phyloP scores from a whole-genome alignment of 257 asterid genomes.

The Solanum tacnaense region DNA sequence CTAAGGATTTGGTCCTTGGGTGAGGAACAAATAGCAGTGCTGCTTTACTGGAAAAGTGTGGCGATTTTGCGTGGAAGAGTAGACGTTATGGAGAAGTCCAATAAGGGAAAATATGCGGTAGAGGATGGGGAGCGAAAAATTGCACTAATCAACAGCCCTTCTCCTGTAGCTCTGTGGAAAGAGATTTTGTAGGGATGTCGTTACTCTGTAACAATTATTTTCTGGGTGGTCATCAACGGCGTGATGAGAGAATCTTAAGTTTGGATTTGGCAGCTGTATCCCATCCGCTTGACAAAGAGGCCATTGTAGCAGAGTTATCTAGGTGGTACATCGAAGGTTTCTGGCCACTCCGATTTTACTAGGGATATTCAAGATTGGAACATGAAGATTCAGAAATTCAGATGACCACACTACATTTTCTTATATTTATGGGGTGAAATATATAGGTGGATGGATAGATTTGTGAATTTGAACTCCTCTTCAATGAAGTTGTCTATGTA shows the following conservation, averaged over 20 bases:
- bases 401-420: background rate
- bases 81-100: background rate
- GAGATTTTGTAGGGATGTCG: background rate
- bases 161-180: background rate
- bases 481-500: background rate
- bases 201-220: background rate
- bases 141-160: background rate
- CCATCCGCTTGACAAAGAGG: background rate
- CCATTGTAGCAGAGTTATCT: background rate
- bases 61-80: background rate
- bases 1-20: background rate
- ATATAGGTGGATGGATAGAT: background rate
- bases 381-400: background rate
- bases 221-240: background rate
- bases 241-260: background rate
- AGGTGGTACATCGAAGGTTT: background rate
- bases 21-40: background rate
- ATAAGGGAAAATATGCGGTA: background rate
- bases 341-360: background rate
- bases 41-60: background rate
- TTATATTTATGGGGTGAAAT: background rate
- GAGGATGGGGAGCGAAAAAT: background rate
- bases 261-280: background rate
- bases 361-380: background rate
- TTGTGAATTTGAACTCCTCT: background rate